phyloP scores from a whole-genome alignment of 441 rosid genomes.

The Erodium moschatum region DNA sequence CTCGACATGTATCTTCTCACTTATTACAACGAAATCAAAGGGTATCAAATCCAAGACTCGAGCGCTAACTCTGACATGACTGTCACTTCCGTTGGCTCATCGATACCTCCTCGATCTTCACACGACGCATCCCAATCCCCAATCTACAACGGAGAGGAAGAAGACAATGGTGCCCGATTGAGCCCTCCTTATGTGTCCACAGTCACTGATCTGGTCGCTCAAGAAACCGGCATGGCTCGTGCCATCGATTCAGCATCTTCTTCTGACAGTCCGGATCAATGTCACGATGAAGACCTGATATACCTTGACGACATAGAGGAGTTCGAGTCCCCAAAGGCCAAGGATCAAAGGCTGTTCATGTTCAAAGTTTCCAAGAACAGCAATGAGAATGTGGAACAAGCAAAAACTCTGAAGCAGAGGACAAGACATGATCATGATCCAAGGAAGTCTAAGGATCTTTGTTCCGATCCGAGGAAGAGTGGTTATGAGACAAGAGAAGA shows the following conservation, averaged over 20 bases:
- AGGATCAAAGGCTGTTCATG: conserved; percentile 54
- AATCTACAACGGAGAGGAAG: conserved; percentile 14
- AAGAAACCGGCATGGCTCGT: conserved; percentile 5
- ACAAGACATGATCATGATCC: conserved; percentile 11
- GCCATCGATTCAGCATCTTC: conserved; percentile 23
- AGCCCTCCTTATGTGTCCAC: conserved; percentile 7
- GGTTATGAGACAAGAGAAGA: conserved; percentile 6
- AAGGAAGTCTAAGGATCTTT: too few relatives aligned
- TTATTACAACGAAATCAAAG: conserved; percentile 7
- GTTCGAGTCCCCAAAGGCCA: conserved; percentile 24
- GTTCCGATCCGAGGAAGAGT: too few relatives aligned
- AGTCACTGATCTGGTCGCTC: too few relatives aligned
- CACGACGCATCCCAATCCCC: conserved; percentile 10
- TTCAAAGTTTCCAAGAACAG: conserved; percentile 34
- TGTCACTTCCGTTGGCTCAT: conserved; percentile 22
- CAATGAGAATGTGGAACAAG: conserved; percentile 25
- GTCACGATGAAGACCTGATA: conserved; percentile 31
- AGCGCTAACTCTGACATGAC: conserved; percentile 18
- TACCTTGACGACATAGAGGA: conserved; percentile 51
- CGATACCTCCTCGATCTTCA: conserved; percentile 27
- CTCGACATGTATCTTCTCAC: background rate
- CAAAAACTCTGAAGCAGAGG: background rate
- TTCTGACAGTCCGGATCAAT: conserved; percentile 33
- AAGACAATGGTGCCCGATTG: background rate
- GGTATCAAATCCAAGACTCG: conserved; percentile 14